These are phyloP conservation scores for Teunomyces panamensis DNA, from an alignment of 805 yeast genomes.

Conservation along the genomic window DNA sequence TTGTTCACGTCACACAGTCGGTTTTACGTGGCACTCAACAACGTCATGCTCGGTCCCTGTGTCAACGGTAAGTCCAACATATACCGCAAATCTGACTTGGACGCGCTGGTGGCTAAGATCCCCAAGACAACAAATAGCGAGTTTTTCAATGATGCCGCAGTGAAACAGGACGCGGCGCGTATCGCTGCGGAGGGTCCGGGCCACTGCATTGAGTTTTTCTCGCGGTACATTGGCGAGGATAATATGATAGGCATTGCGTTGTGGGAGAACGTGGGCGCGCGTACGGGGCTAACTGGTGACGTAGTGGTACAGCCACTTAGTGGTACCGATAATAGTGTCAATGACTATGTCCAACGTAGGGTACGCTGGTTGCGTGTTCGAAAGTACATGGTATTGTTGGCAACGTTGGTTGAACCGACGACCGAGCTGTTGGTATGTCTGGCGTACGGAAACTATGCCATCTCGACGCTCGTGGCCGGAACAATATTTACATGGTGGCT, in stretches of 20 bases:
- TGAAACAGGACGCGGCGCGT: conserved; percentile 28
- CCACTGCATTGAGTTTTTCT: conserved; percentile 64
- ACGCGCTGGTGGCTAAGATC: conserved; percentile 49
- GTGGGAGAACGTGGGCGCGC: conserved; percentile 64
- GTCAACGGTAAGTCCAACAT: conserved; percentile 87
- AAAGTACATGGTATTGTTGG: conserved; percentile 81
- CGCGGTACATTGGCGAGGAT: conserved; percentile 86
- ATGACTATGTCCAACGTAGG: conserved; percentile 64
- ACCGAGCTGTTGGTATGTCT: conserved; percentile 77
- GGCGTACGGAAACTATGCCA: conserved; percentile 58
- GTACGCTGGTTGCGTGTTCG: conserved; percentile 85
- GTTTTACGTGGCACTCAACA: conserved; percentile 77
- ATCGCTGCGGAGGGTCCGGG: conserved; percentile 32
- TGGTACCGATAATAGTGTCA: conserved; percentile 38
- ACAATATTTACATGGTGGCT: conserved; percentile 30
- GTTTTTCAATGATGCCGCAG: conserved; percentile 30
- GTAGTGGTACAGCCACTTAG: conserved; percentile 70
- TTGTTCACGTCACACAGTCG: conserved; percentile 80
- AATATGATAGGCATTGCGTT: conserved; percentile 87
- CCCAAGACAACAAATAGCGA: conserved; percentile 13
- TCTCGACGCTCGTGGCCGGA: conserved; percentile 44
- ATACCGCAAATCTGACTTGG: conserved; percentile 66
- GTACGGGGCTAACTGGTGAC: conserved; percentile 79
- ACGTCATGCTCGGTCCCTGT: conserved; percentile 76
- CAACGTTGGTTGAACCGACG: conserved; percentile 82